Evolutionary conservation across 176 grass and related monocot species (phyloP).

Genomic region (Stipa capillata): DNA sequence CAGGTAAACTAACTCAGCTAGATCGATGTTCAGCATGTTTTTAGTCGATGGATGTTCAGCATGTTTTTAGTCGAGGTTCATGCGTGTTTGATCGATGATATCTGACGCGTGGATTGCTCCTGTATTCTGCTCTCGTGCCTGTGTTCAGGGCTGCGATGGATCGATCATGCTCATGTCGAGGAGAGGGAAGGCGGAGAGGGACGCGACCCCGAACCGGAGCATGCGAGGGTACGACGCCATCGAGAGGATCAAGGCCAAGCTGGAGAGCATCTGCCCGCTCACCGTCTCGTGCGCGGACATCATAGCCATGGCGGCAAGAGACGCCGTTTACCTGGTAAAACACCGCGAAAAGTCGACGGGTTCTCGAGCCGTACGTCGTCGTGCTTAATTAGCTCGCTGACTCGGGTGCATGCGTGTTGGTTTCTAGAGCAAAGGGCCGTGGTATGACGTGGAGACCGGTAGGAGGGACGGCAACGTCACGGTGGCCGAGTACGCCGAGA

Average conservation of each 20-base stretch:
- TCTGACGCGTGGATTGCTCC: too few species aligned
- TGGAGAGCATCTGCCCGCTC: conserved; percentile 44
- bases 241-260: conserved; percentile 40
- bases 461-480: conserved; percentile 42
- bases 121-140: too few species aligned
- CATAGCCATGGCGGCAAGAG: conserved; percentile 46
- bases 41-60: too few species aligned
- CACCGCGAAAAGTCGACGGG: too few species aligned
- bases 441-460: conserved; percentile 54
- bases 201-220: conserved; percentile 44
- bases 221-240: conserved; percentile 43
- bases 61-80: too few species aligned
- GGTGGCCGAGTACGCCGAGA: conserved; percentile 39
- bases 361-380: too few species aligned
- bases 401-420: too few species aligned
- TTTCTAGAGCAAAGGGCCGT: conserved; percentile 36
- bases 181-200: conserved; percentile 25
- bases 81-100: too few species aligned
- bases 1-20: too few species aligned
- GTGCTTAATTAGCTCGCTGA: too few species aligned
- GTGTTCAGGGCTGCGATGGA: conserved; percentile 49
- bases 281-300: conserved; percentile 61
- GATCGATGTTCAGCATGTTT: too few species aligned
- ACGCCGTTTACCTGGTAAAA: conserved; percentile 33
- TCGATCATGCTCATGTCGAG: conserved; percentile 42